phyloP scores from a whole-genome alignment of 164 flowering plant genomes.

The Akebia trifoliata region DNA sequence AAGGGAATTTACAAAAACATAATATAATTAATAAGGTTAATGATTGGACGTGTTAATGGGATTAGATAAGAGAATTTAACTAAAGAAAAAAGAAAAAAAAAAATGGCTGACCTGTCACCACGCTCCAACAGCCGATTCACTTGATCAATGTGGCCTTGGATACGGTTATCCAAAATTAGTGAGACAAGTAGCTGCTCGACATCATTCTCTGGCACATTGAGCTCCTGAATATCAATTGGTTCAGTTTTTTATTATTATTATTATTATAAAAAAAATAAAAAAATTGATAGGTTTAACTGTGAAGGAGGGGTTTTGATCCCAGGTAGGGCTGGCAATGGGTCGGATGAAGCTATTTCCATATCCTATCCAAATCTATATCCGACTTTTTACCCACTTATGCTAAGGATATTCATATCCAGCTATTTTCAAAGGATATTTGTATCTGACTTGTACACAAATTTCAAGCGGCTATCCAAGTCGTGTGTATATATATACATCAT shows the following conservation, averaged over 20 bases:
- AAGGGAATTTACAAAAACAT: neutral
- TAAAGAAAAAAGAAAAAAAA: neutral
- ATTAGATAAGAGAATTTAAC: neutral
- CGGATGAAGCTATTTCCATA: too few species aligned
- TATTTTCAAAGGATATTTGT: too few species aligned
- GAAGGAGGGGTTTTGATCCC: too few species aligned
- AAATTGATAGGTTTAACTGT: too few species aligned
- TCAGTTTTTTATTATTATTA: neutral
- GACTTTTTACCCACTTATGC: too few species aligned
- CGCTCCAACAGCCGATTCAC: constrained; percentile 74
- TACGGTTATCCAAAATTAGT: constrained; percentile 76
- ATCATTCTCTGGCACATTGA: constrained; percentile 90
- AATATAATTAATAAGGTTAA: neutral
- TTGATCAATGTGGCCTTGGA: constrained; percentile 81
- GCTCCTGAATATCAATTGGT: constrained; percentile 47
- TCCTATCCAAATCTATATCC: too few species aligned
- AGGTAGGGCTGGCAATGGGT: too few species aligned
- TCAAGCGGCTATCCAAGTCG: too few species aligned
- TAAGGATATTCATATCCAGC: too few species aligned
- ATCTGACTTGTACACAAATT: too few species aligned
- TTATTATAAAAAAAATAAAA: too few species aligned
- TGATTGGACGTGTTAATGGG: neutral
- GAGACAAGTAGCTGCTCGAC: constrained; percentile 86
- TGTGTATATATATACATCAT: too few species aligned
- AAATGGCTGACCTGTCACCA: constrained; percentile 49